Evolutionary conservation across 1,139 yeast genomes (phyloP).

Genomic region (Lodderomyces jiufengensis): DNA sequence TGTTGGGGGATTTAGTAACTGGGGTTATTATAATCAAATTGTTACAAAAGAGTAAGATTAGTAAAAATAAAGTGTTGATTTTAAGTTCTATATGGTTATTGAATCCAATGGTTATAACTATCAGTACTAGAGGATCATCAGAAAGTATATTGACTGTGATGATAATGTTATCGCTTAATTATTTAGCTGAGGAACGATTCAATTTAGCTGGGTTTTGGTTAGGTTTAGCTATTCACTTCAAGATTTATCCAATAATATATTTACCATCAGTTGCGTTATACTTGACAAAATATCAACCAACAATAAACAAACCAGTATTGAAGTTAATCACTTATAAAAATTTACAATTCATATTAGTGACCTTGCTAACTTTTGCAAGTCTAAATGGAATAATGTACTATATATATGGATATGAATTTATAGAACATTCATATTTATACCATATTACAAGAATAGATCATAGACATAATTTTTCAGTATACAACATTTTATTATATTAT

Average conservation of each 20-base stretch:
- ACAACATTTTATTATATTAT: constrained; percentile 72
- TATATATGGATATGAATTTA: constrained; percentile 69
- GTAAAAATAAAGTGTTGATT: constrained; percentile 18
- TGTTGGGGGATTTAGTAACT: constrained; percentile 74
- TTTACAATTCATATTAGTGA: constrained; percentile 39
- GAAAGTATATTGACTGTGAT: constrained; percentile 85
- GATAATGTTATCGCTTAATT: constrained; percentile 58
- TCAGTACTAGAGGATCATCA: constrained; percentile 89
- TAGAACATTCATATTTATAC: constrained; percentile 78
- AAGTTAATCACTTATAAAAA: constrained; percentile 44
- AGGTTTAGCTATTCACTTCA: constrained; percentile 85
- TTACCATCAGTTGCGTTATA: constrained; percentile 49
- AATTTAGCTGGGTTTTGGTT: constrained; percentile 53
- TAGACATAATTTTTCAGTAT: constrained; percentile 89
- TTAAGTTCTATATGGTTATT: constrained; percentile 71
- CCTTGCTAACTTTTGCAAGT: constrained; percentile 39
- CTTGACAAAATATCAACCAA: constrained; percentile 21
- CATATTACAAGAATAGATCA: constrained; percentile 85
- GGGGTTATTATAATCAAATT: constrained; percentile 62
- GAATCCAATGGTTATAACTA: constrained; percentile 94
- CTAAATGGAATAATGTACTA: constrained; percentile 59
- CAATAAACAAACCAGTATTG: constrained; percentile 26
- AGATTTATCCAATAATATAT: constrained; percentile 87
- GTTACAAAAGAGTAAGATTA: constrained; percentile 10
- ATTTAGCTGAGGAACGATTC: constrained; percentile 27